Conservation (phyloP, 1,139 yeast genomes). For the Pichia sp. region DNA sequence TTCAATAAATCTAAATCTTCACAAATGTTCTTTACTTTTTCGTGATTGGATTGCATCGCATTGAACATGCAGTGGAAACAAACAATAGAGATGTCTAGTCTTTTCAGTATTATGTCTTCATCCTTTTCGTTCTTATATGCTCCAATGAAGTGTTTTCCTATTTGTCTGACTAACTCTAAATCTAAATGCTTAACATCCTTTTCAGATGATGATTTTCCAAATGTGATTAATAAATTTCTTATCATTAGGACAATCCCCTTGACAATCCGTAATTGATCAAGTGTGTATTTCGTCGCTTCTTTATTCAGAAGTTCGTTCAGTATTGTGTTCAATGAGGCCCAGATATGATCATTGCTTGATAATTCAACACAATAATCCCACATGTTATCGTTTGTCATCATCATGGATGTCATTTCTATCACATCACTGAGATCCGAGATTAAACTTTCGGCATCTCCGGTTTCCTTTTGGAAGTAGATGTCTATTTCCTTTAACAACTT, state of each 20-base stretch:
- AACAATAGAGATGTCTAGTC: constrained; percentile 15
- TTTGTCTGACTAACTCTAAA: background rate
- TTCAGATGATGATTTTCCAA: constrained; percentile 1
- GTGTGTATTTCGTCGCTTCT: background rate
- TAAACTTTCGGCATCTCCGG: background rate
- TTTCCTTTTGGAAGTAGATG: background rate
- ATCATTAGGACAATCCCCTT: constrained; percentile 18
- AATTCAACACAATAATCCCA: constrained; percentile 10
- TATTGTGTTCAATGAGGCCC: background rate
- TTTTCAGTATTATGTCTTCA: constrained; percentile 1
- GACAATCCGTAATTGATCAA: constrained; percentile 11
- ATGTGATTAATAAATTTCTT: constrained; percentile 16
- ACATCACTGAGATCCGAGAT: constrained; percentile 10
- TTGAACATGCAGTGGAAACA: constrained; percentile 17
- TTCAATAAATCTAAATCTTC: constrained; percentile 1
- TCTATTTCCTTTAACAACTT: background rate
- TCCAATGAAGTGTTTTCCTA: background rate
- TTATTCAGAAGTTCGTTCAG: background rate
- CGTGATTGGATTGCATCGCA: background rate
- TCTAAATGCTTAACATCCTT: background rate
- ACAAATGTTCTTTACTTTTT: background rate
- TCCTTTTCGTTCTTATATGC: background rate
- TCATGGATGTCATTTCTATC: constrained; percentile 11
- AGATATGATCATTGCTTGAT: background rate
- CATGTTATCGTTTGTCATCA: constrained; percentile 15